Evolutionary conservation across 176 grass and related monocot species (phyloP), one percentile per base, ranked within the genome.

Genomic region (Aechmea fasciata): DNA sequence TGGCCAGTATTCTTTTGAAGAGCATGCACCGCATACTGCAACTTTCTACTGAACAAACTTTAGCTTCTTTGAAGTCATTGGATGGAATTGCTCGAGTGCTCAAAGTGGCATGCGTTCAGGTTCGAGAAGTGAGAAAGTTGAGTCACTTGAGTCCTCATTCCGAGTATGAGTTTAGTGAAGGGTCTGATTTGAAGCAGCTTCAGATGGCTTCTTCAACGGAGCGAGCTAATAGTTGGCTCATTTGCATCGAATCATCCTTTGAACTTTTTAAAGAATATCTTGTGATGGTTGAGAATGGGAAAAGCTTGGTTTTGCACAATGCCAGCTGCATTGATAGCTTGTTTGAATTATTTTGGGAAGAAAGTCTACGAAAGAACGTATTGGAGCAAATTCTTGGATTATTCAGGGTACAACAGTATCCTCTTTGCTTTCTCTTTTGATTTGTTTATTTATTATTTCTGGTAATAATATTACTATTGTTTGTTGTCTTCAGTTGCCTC

Each of bases 311-410:
- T 84, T 85, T 97, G 74, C 86, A 92, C 19, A 97, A 85, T 75
- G 67, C 74, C 18, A 85, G 71, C 54, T 97, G 86, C 79, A 83
- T 92, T 13, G 93, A 89, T 65, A 85, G 70, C 70, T 83, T 97
- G 76, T 97, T 97, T 69, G 86, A 90, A 61, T 80, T 97, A 57
- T 97, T 97, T 77, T 88, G 83, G 90, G 93, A 92, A 69, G 89
- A 97, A 73, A 90, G 70, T 75, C 84, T 97, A 48, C 75, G 79
- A 62, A 92, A 82, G 57, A 68, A 74, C 71, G 80, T 97, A 28
- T 65, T 97, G 69, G 93, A 90, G 69, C 93, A 97, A 84, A 88
- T 97, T 71, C 81, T 92, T 79, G 79, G 67, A 63, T 80, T 97
- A 81, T 91, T 92, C 67, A 90, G 72, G 93, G 93, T 97, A 90